These are phyloP conservation scores for Castanopsis chinensis DNA, from an alignment of 306 rosid species.

Conservation along the genomic window DNA sequence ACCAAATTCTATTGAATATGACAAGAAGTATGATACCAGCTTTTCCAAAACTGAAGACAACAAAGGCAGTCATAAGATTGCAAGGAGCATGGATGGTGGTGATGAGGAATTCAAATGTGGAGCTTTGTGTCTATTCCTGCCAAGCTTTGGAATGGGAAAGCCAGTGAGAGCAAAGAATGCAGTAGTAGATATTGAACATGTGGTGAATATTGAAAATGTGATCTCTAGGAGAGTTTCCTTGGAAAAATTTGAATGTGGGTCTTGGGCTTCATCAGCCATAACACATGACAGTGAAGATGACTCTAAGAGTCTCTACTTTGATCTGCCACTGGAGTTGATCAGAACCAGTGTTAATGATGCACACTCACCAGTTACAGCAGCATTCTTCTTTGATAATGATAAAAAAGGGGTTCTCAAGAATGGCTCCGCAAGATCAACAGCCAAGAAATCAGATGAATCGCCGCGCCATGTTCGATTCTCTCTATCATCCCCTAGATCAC, in stretches of 20 bases:
- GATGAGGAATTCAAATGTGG: constrained; percentile 63
- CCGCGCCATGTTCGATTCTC: constrained; percentile 71
- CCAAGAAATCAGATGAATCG: constrained; percentile 50
- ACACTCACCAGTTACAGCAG: constrained; percentile 45
- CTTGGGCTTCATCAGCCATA: constrained; percentile 79
- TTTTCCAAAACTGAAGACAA: constrained; percentile 36
- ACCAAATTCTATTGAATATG: constrained; percentile 31
- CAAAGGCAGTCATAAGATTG: constrained; percentile 29
- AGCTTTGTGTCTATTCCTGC: constrained; percentile 69
- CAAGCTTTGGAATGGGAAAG: constrained; percentile 64
- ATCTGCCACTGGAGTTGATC: constrained; percentile 75
- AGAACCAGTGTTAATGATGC: constrained; percentile 43
- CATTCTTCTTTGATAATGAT: constrained; percentile 53
- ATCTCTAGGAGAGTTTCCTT: constrained; percentile 71
- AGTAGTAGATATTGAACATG: constrained; percentile 22
- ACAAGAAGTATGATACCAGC: constrained; percentile 19
- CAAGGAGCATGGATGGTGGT: constrained; percentile 16
- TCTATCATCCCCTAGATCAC: constrained; percentile 43
- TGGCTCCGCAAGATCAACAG: constrained; percentile 34
- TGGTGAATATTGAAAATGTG: constrained; percentile 11
- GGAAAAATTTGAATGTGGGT: constrained; percentile 91
- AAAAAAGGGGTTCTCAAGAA: constrained; percentile 59
- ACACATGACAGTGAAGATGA: constrained; percentile 42
- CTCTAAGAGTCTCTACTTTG: constrained; percentile 53
- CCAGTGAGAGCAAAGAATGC: constrained; percentile 40